phyloP scores from a whole-genome alignment of 805 yeast species.

The Blastobotrys robertii region DNA sequence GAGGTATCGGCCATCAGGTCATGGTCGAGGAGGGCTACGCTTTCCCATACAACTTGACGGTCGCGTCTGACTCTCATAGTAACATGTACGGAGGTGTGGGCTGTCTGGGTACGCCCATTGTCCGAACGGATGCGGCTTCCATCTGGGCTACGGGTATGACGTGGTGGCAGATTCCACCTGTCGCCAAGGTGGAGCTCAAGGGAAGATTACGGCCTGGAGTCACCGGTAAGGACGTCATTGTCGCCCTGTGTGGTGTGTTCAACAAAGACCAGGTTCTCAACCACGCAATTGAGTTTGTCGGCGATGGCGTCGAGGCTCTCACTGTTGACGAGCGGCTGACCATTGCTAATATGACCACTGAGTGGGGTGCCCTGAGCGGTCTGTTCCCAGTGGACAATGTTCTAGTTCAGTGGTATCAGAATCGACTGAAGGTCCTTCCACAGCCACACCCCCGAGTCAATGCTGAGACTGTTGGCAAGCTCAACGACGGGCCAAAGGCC shows the following conservation, averaged over 20 bases:
- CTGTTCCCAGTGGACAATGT: constrained; percentile 90
- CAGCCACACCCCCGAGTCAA: constrained; percentile 82
- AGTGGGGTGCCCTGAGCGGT: constrained; percentile 98
- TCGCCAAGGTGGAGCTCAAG: constrained; percentile 80
- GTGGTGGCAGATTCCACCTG: constrained; percentile 99
- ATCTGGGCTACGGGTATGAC: constrained; percentile 99
- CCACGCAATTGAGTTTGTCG: constrained; percentile 90
- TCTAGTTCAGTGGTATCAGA: constrained; percentile 66
- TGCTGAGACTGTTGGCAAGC: constrained; percentile 41
- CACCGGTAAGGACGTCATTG: constrained; percentile 94
- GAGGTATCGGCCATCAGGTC: constrained; percentile 98
- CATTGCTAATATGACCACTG: constrained; percentile 94
- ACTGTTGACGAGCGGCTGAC: constrained; percentile 81
- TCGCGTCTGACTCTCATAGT: constrained; percentile 96
- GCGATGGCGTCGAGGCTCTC: constrained; percentile 61
- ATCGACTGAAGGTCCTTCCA: constrained; percentile 47
- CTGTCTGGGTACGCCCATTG: constrained; percentile 92
- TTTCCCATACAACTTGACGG: constrained; percentile 85
- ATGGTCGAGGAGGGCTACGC: constrained; percentile 99
- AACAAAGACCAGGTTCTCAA: constrained; percentile 87
- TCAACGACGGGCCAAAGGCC: constrained; percentile 40
- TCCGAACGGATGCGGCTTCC: constrained; percentile 97
- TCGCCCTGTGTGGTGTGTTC: constrained; percentile 86
- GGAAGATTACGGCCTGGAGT: constrained; percentile 80
- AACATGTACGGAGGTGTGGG: constrained; percentile 98